A percentile compares a stretch with the other conserved stretches of the same genome.
Evolutionary conservation across 1,284 basidiomycete species (phyloP).

Genomic region (Coniferiporia weirii): DNA sequence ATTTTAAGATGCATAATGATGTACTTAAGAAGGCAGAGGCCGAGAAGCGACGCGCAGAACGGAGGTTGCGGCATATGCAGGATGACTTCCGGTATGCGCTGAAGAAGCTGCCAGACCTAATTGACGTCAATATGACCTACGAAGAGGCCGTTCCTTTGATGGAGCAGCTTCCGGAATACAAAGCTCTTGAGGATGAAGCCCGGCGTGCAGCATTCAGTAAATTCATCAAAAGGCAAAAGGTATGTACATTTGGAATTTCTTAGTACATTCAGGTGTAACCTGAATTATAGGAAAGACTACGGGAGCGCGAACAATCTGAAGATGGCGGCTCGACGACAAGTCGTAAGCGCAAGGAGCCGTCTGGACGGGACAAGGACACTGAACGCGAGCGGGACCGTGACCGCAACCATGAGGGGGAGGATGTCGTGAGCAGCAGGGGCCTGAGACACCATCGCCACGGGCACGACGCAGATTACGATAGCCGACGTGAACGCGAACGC

Average conservation of each 20-base stretch:
- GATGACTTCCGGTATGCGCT: slow-evolving; percentile 96
- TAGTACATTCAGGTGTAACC: background rate
- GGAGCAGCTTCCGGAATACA: slow-evolving; percentile 77
- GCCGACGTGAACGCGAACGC: slow-evolving; percentile 22
- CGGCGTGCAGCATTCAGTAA: slow-evolving; percentile 77
- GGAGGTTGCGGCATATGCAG: slow-evolving; percentile 80
- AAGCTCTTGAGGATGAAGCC: slow-evolving; percentile 76
- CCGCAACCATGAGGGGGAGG: slow-evolving; percentile 23
- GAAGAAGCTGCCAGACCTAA: slow-evolving; percentile 78
- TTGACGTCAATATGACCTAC: slow-evolving; percentile 70
- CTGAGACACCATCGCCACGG: slow-evolving; percentile 13
- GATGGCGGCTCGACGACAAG: slow-evolving; percentile 74
- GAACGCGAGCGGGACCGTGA: slow-evolving; percentile 32
- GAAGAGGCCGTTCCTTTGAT: slow-evolving; percentile 76
- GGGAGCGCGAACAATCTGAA: slow-evolving; percentile 68
- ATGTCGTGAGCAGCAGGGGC: slow-evolving; percentile 12
- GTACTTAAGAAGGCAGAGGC: slow-evolving; percentile 74
- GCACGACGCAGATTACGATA: slow-evolving; percentile 15
- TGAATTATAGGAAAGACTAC: slow-evolving; percentile 57
- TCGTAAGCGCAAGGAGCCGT: slow-evolving; percentile 68
- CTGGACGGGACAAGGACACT: slow-evolving; percentile 36
- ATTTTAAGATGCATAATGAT: slow-evolving; percentile 58
- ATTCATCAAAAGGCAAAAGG: slow-evolving; percentile 84
- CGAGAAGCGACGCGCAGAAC: slow-evolving; percentile 76
- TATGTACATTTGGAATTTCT: slow-evolving; percentile 21